Percentiles rank a stretch among this genome's conserved stretches.
Conservation (phyloP, 495 filamentous ascomycete species). For the Podospora didyma region DNA sequence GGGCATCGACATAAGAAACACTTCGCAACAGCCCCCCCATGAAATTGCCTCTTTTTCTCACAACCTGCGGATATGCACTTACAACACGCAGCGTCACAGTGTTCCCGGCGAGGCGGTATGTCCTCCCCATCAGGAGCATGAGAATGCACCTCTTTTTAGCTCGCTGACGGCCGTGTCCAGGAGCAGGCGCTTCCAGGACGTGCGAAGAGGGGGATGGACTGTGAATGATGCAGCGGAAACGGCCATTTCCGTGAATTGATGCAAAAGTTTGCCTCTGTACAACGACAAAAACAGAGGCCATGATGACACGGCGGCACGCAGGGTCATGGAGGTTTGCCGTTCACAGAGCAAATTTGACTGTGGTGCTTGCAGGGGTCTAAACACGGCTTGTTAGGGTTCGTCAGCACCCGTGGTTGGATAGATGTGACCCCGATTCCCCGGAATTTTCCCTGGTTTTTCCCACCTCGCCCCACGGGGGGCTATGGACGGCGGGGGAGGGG, state of each 20-base stretch:
- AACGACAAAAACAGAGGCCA: background rate
- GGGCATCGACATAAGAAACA: no score
- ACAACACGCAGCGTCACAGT: no score
- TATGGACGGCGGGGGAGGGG: background rate
- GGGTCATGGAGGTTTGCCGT: background rate
- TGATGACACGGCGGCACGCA: background rate
- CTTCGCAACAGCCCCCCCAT: no score
- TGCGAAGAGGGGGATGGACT: background rate
- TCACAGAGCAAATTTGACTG: constrained; percentile 1
- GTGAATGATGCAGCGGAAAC: background rate
- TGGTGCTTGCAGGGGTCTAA: constrained; percentile 16
- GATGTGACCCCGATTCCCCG: constrained; percentile 36
- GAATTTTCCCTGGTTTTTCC: constrained; percentile 15
- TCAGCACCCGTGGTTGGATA: constrained; percentile 29
- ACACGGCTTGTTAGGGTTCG: constrained; percentile 12
- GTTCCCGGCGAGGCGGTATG: no score
- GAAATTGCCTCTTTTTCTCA: no score
- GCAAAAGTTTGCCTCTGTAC: background rate
- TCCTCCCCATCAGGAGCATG: no score
- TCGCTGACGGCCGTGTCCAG: no score
- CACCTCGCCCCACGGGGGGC: constrained; percentile 18
- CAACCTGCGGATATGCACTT: no score
- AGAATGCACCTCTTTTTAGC: no score
- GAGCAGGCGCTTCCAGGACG: background rate
- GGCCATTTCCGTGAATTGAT: background rate